Conservation (phyloP, 345 rosid genomes). For the Hevea brasiliensis region DNA sequence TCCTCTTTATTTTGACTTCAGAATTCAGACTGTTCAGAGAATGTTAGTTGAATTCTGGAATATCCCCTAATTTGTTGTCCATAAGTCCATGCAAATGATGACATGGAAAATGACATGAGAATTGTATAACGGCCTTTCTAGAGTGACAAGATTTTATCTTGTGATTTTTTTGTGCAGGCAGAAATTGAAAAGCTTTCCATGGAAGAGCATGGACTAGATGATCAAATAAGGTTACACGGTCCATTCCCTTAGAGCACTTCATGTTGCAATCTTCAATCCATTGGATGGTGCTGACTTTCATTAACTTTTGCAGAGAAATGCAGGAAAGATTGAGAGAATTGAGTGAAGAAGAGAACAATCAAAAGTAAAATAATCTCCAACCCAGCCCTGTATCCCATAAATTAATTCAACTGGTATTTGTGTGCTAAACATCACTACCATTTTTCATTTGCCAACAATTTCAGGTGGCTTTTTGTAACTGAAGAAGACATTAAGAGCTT, state of each 20-base stretch:
- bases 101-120: background rate
- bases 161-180: slow-evolving; percentile 47
- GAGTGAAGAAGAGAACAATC: slow-evolving; percentile 80
- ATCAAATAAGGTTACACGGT: slow-evolving; percentile 66
- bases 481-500: slow-evolving; percentile 86
- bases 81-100: slow-evolving; percentile 1
- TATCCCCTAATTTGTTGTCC: background rate
- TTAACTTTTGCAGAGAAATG: slow-evolving; percentile 60
- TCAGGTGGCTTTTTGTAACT: slow-evolving; percentile 88
- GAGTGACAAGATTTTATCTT: slow-evolving; percentile 20
- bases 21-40: slow-evolving; percentile 7
- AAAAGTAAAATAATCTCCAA: slow-evolving; percentile 47
- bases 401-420: slow-evolving; percentile 8
- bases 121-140: background rate
- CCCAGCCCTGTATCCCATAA: slow-evolving; percentile 1
- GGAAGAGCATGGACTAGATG: slow-evolving; percentile 73
- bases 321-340: slow-evolving; percentile 70
- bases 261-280: slow-evolving; percentile 21
- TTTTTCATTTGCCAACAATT: slow-evolving; percentile 22
- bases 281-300: slow-evolving; percentile 38
- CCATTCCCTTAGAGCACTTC: slow-evolving; percentile 23
- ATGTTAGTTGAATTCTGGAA: background rate
- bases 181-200: slow-evolving; percentile 68
- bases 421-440: slow-evolving; percentile 11
- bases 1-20: slow-evolving; percentile 7